phyloP scores from a whole-genome alignment of 179 eudicot genomes.

The Carnegiea gigantea region DNA sequence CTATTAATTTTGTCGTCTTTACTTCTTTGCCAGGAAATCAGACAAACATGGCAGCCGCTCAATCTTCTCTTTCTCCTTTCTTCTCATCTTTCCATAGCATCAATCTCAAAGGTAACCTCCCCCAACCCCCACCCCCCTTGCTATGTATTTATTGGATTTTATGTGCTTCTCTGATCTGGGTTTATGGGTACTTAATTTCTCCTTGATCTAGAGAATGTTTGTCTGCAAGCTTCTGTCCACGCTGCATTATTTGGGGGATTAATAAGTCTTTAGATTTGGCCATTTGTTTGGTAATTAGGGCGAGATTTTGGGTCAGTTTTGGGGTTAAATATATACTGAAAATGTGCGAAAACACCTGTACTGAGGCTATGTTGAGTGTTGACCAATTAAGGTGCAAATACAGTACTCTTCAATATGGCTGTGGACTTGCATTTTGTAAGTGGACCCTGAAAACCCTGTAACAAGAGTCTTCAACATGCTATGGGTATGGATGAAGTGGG shows the following conservation, averaged over 20 bases:
- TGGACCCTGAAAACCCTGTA: too few relatives aligned
- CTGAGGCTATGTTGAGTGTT: neutral
- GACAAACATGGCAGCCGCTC: slow-evolving; percentile 30
- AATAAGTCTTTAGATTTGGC: neutral
- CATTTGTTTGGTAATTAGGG: neutral
- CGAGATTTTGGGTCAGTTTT: neutral
- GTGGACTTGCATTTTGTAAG: neutral
- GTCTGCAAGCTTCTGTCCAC: neutral
- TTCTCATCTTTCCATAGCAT: slow-evolving; percentile 6
- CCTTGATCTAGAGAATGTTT: neutral
- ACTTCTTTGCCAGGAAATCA: neutral
- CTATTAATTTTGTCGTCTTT: neutral
- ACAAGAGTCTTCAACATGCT: neutral
- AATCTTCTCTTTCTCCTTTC: slow-evolving; percentile 21
- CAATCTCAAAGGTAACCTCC: slow-evolving; percentile 23
- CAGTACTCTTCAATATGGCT: neutral
- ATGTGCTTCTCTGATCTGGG: neutral
- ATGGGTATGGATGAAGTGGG: neutral
- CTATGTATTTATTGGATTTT: neutral
- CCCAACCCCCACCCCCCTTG: too few relatives aligned
- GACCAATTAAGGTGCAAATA: neutral
- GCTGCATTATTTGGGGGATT: neutral
- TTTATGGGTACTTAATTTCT: neutral
- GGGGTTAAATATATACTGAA: neutral
- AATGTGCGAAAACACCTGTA: neutral